Evolutionary conservation across 768 basidiomycete species (phyloP), one percentile per base, ranked within the genome.

Genomic region (Pisolithus sp.): DNA sequence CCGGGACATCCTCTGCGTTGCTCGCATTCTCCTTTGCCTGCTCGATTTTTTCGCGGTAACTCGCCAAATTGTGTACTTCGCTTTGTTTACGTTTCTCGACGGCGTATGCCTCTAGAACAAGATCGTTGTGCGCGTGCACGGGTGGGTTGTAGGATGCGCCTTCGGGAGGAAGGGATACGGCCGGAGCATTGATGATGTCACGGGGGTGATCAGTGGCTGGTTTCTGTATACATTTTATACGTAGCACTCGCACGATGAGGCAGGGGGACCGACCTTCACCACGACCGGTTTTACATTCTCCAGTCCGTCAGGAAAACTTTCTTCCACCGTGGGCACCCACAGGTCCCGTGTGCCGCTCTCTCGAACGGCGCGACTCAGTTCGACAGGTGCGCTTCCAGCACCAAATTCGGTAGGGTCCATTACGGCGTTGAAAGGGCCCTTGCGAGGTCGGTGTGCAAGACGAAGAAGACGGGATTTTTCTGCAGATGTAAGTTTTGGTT

Each of bases 121-220:
- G 78, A 46, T 81, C 80, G 46, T 80, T 77, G 58, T 95, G 89
- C 0, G 85, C 81, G 4, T 79, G 74, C 1, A 78, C 80, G 0
- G 83, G 81, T 0, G 93, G 93, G 63, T 96, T 96, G 64, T 97
- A 97, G 17, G 91, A 93, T 3, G 85, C 79, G 18, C 93, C 93
- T 30, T 81, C 81, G 57, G 89, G 89, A 0, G 93, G 93, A 3
- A 82, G 70, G 1, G 72, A 59, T 0, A 92, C 78, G 1, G 89
- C 85, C 1, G 85, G 80, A 0, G 86, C 57, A 8, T 77, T 73
- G 53, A 90, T 90, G 20, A 66, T 51, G 20, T 78, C 60, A 38
- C 79, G 76, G 0, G 76, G 75, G 49, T 77, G 73, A 9, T 63
- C 62, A 3, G 72, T 64, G 0, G 70, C 58, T 6, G 85, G 84